Percentiles rank a stretch among this genome's conserved stretches.
phyloP scores from a whole-genome alignment of 257 asterid genomes.

The Ballota nigra region DNA sequence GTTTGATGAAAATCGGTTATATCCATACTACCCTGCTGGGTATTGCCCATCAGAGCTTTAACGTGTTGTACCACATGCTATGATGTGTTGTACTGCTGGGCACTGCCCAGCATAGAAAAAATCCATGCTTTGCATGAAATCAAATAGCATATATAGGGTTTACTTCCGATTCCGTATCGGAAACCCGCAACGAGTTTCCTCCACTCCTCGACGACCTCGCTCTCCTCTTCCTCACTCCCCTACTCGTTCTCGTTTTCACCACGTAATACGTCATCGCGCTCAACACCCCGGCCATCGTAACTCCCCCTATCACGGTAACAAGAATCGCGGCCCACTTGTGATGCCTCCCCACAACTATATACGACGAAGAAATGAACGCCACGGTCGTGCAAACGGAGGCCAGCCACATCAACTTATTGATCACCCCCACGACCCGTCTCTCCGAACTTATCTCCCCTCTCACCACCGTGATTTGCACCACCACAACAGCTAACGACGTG shows the following conservation, averaged over 20 bases:
- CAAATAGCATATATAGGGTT: constrained; percentile 69
- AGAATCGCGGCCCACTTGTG: constrained; percentile 63
- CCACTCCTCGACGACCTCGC: constrained; percentile 44
- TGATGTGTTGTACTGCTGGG: too few species aligned
- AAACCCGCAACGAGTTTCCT: constrained; percentile 26
- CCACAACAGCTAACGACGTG: constrained; percentile 72
- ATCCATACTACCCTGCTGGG: too few species aligned
- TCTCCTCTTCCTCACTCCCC: constrained; percentile 46
- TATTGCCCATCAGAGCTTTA: too few species aligned
- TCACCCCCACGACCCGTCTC: constrained; percentile 63
- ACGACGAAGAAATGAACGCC: constrained; percentile 63
- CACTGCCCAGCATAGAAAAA: too few species aligned
- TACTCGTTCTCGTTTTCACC: constrained; percentile 47
- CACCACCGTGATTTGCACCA: constrained; percentile 77
- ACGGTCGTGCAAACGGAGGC: constrained; percentile 71
- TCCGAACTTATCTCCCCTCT: constrained; percentile 68
- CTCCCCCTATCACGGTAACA: constrained; percentile 52
- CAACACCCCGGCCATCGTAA: constrained; percentile 60
- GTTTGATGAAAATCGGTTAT: too few species aligned
- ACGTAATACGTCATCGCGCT: constrained; percentile 68
- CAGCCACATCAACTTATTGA: constrained; percentile 75
- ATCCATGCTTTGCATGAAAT: neutral
- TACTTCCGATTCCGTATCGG: constrained; percentile 49
- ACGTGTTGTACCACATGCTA: too few species aligned
- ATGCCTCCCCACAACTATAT: constrained; percentile 58